Conservation (phyloP, 139 green algal species). For the Coelastrella sp. region DNA sequence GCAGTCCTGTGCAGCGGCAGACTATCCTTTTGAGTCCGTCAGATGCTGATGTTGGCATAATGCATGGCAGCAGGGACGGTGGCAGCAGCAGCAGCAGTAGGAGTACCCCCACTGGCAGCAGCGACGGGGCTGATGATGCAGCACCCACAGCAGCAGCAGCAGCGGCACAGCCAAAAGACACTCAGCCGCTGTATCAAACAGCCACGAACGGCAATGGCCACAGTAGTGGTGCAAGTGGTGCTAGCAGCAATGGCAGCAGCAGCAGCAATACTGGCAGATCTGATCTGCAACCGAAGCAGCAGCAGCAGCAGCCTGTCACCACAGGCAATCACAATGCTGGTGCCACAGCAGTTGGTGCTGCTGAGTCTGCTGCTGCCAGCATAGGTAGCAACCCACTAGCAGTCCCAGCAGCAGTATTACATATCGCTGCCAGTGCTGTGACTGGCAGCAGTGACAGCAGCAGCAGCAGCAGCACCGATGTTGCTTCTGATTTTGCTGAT, state of each 20-base stretch:
- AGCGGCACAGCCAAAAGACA: neutral
- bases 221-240: neutral
- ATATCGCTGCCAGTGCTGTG: too few relatives aligned
- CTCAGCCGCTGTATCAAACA: neutral
- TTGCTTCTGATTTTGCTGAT: too few relatives aligned
- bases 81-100: neutral
- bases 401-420: neutral
- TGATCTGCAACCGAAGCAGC: neutral
- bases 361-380: neutral
- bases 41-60: neutral
- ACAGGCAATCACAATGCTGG: neutral
- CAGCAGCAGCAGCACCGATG: neutral
- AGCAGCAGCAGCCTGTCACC: neutral
- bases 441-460: neutral
- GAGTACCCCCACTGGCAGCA: neutral
- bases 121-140: neutral
- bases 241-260: neutral
- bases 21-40: neutral
- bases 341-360: conserved; percentile 13
- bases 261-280: neutral
- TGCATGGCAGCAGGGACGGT: neutral
- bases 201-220: neutral
- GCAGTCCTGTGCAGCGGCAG: neutral
- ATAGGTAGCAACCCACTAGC: neutral
- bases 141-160: conserved; percentile 22